Conservation (phyloP, 129 eudicot species). For the Mikania micrantha region DNA sequence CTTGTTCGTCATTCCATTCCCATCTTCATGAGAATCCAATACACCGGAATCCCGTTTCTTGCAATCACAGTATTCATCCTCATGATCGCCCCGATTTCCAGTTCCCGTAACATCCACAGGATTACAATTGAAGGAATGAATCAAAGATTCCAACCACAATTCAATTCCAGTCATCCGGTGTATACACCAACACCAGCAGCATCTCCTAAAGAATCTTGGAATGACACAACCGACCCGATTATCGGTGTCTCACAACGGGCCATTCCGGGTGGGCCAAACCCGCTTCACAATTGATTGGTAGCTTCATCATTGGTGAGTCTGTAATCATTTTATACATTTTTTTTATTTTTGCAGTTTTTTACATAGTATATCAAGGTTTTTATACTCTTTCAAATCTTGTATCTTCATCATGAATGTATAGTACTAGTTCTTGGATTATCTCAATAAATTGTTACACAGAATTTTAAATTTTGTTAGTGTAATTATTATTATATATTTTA, state of each 20-base stretch:
- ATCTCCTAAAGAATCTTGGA: constrained; percentile 32
- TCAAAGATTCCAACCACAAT: constrained; percentile 19
- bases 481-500: neutral
- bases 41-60: constrained; percentile 19
- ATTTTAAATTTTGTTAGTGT: neutral
- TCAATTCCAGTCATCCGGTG: constrained; percentile 23
- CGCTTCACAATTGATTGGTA: constrained; percentile 72
- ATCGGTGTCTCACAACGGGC: constrained; percentile 41
- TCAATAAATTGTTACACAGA: neutral
- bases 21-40: constrained; percentile 33
- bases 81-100: constrained; percentile 28
- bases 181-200: constrained; percentile 27
- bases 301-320: constrained; percentile 13
- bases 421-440: constrained; percentile 5
- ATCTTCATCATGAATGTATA: constrained; percentile 20
- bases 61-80: constrained; percentile 32
- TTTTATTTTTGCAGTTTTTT: constrained; percentile 32
- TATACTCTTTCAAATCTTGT: constrained; percentile 15
- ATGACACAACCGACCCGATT: constrained; percentile 15
- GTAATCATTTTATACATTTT: constrained; percentile 25
- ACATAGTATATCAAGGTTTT: constrained; percentile 25
- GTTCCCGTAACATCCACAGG: constrained; percentile 28
- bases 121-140: constrained; percentile 5
- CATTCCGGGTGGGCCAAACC: constrained; percentile 82
- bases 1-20: constrained; percentile 22